phyloP scores from a whole-genome alignment of 2,329 filamentous ascomycete genomes.

The Cytospora mali region DNA sequence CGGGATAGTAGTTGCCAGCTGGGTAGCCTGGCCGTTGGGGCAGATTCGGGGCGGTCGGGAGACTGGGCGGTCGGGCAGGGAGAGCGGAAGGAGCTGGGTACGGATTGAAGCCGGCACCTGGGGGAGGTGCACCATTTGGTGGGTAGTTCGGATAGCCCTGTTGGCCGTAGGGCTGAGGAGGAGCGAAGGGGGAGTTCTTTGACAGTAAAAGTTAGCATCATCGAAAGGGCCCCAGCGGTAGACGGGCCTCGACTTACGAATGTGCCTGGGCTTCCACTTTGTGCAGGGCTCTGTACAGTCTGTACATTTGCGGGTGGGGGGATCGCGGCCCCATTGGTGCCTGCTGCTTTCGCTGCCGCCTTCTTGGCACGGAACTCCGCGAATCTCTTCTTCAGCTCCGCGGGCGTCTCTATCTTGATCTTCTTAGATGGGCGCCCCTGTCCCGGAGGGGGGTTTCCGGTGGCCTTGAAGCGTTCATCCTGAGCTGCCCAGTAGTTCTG shows the following conservation, averaged over 20 bases:
- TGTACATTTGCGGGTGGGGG: conserved; percentile 54
- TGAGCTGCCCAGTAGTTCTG: conserved; percentile 84
- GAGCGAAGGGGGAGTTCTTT: conserved; percentile 47
- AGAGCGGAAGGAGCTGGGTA: conserved; percentile 47
- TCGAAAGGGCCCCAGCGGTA: conserved; percentile 11
- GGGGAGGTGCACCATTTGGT: conserved; percentile 40
- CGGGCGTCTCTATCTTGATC: conserved; percentile 71
- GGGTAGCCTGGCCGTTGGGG: conserved; percentile 36
- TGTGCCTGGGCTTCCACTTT: conserved; percentile 54
- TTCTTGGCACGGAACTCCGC: conserved; percentile 75
- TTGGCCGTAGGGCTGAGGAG: conserved; percentile 40
- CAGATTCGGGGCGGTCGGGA: conserved; percentile 32
- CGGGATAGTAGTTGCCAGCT: conserved; percentile 33
- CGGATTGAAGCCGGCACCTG: conserved; percentile 33
- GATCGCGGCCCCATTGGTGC: conserved; percentile 56
- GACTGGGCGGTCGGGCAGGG: conserved; percentile 48
- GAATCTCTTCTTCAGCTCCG: conserved; percentile 78
- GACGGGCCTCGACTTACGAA: conserved; percentile 56
- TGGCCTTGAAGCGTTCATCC: conserved; percentile 77
- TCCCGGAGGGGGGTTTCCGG: conserved; percentile 80
- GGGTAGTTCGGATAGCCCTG: conserved; percentile 37
- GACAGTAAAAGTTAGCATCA: conserved; percentile 31
- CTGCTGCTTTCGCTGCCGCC: conserved; percentile 60
- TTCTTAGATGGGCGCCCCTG: conserved; percentile 67
- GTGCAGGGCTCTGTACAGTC: conserved; percentile 47